phyloP scores from a whole-genome alignment of 768 basidiomycete genomes.

The Auriculariales sp. region DNA sequence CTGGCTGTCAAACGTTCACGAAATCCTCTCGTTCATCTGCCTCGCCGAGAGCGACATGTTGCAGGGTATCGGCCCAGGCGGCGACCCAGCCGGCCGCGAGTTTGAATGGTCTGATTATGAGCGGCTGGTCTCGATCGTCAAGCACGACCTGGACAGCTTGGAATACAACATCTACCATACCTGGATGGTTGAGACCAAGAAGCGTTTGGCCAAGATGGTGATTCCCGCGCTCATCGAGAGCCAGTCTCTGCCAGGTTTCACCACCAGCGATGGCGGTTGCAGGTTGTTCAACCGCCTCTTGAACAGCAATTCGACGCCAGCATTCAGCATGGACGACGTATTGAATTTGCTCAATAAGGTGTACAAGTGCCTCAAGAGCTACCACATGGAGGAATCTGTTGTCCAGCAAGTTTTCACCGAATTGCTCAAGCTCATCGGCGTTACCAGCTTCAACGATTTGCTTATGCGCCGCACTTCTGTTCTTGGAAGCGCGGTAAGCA shows the following conservation, averaged over 20 bases:
- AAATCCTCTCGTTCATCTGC: slow-evolving; percentile 97
- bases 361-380: slow-evolving; percentile 95
- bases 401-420: slow-evolving; percentile 93
- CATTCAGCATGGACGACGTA: slow-evolving; percentile 98
- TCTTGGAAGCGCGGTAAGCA: slow-evolving; percentile 97
- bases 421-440: slow-evolving; percentile 87
- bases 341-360: slow-evolving; percentile 93
- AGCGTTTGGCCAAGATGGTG: slow-evolving; percentile 90
- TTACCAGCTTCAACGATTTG: slow-evolving; percentile 95
- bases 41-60: slow-evolving; percentile 98
- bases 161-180: slow-evolving; percentile 99
- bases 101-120: slow-evolving; percentile 98
- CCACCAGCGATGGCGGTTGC: slow-evolving; percentile 85
- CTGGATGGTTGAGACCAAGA: slow-evolving; percentile 98
- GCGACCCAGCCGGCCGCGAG: slow-evolving; percentile 78
- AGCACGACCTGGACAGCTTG: slow-evolving; percentile 93
- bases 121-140: slow-evolving; percentile 91
- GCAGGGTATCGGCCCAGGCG: slow-evolving; percentile 93
- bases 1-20: slow-evolving; percentile 99
- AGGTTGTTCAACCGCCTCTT: slow-evolving; percentile 88
- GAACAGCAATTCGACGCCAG: slow-evolving; percentile 71
- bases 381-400: slow-evolving; percentile 95
- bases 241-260: slow-evolving; percentile 94
- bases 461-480: slow-evolving; percentile 95
- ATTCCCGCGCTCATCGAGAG: slow-evolving; percentile 98